Evolutionary conservation across 768 basidiomycete species (phyloP).

Genomic region (Cyclocybe cylindracea): DNA sequence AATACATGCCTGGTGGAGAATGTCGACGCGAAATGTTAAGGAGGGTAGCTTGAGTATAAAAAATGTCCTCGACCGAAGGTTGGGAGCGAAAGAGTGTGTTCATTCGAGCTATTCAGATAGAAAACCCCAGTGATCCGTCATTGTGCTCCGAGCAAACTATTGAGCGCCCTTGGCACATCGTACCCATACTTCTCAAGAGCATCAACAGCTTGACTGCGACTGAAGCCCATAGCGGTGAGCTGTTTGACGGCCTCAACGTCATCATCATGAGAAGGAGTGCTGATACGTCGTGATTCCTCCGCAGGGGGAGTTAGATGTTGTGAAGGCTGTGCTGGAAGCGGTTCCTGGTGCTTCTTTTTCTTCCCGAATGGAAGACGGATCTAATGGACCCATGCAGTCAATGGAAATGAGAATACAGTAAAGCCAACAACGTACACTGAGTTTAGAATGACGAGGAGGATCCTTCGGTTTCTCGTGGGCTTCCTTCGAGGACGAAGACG

Average conservation of each 20-base stretch:
- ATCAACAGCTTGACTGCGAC: slow-evolving; percentile 73
- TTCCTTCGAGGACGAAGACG: slow-evolving; percentile 64
- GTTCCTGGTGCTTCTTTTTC: slow-evolving; percentile 62
- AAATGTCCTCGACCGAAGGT: slow-evolving; percentile 12
- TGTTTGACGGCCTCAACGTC: slow-evolving; percentile 79
- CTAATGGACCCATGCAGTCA: slow-evolving; percentile 31
- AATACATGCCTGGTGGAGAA: slow-evolving; percentile 10
- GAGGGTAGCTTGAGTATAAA: slow-evolving; percentile 12
- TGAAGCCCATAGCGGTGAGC: slow-evolving; percentile 90
- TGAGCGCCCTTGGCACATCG: slow-evolving; percentile 75
- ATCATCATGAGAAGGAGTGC: slow-evolving; percentile 61
- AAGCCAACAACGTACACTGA: slow-evolving; percentile 59
- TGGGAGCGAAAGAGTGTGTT: slow-evolving; percentile 12
- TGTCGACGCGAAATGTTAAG: slow-evolving; percentile 7
- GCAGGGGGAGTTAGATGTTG: slow-evolving; percentile 42
- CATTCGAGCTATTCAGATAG: background rate
- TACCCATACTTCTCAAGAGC: slow-evolving; percentile 87
- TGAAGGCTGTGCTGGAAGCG: slow-evolving; percentile 40
- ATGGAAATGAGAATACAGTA: background rate
- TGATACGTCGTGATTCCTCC: slow-evolving; percentile 41
- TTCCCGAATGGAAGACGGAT: slow-evolving; percentile 79
- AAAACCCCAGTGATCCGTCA: slow-evolving; percentile 5
- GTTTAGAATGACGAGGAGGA: slow-evolving; percentile 62
- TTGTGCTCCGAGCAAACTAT: slow-evolving; percentile 59
- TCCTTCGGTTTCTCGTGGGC: slow-evolving; percentile 59